phyloP scores from a whole-genome alignment of 139 green algal genomes.

The Chlamydomonas sphaeroides region DNA sequence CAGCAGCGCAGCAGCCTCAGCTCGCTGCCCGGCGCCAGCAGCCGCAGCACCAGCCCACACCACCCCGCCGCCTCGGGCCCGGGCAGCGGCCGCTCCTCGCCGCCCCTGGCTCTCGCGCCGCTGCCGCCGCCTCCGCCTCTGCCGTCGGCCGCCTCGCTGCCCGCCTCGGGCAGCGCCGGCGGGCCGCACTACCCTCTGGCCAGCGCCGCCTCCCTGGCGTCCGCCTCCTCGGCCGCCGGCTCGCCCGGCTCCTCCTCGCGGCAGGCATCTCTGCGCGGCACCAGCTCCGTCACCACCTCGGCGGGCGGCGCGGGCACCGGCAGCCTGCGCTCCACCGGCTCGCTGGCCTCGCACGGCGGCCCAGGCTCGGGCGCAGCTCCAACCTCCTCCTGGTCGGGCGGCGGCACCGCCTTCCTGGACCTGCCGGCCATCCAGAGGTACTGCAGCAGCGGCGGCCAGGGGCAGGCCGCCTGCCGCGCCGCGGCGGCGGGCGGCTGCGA shows the following conservation, averaged over 20 bases:
- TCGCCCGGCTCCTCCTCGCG: background rate
- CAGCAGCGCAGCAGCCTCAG: background rate
- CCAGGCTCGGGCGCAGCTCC: background rate
- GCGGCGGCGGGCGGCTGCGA: background rate
- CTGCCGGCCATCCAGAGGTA: constrained; percentile 3
- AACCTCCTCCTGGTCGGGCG: background rate
- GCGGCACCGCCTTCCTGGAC: background rate
- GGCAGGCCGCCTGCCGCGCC: background rate
- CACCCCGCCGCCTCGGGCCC: background rate
- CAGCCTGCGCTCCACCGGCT: background rate
- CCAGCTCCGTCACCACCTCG: background rate
- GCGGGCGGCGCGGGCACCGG: background rate
- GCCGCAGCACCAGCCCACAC: constrained; percentile 28
- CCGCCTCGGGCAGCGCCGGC: background rate
- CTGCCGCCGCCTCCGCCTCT: background rate
- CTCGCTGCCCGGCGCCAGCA: background rate
- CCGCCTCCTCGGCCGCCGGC: background rate
- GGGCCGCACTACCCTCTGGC: too few species aligned
- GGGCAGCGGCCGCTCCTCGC: too few species aligned
- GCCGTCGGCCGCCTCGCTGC: background rate
- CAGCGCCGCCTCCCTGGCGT: background rate
- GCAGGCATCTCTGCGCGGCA: background rate
- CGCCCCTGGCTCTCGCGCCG: too few species aligned
- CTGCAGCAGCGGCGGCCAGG: background rate
- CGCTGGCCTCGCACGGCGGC: background rate